A percentile compares a stretch with the other conserved stretches of the same genome.
phyloP scores from a whole-genome alignment of 768 basidiomycete species.

The Mycena galopus region DNA sequence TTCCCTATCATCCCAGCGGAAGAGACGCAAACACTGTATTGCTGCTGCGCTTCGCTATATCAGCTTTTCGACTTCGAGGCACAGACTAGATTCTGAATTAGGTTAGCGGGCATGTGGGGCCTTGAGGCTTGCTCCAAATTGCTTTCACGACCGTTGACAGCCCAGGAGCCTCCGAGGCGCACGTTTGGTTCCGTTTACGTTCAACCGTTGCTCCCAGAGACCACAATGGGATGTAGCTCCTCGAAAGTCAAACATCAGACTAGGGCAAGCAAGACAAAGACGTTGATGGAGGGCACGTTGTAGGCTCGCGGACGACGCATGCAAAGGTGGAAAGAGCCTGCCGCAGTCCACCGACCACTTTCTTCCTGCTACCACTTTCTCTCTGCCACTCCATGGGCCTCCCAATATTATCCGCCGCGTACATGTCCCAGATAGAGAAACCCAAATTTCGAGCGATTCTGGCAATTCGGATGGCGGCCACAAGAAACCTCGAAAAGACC shows the following conservation, averaged over 20 bases:
- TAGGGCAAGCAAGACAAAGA: not conserved
- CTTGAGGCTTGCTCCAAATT: too few species aligned
- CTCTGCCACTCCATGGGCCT: conserved; percentile 31
- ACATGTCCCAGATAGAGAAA: conserved; percentile 35
- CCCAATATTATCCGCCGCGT: conserved; percentile 49
- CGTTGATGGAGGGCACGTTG: conserved; percentile 21
- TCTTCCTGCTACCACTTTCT: not conserved
- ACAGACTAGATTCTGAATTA: too few species aligned
- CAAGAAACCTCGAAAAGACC: conserved; percentile 11
- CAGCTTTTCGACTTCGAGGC: too few species aligned
- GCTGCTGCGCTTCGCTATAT: too few species aligned
- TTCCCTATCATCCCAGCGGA: too few species aligned
- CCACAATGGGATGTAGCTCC: not conserved
- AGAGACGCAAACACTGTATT: too few species aligned
- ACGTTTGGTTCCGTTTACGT: not conserved
- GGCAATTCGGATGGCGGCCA: not conserved
- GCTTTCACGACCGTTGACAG: too few species aligned
- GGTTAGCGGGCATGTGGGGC: too few species aligned
- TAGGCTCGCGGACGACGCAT: not conserved
- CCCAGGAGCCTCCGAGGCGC: not conserved
- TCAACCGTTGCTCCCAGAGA: not conserved
- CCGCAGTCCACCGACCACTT: conserved; percentile 1
- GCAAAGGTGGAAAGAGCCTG: not conserved
- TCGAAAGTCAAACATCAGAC: not conserved
- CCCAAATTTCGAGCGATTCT: not conserved